These are phyloP conservation scores for Colletotrichum truncatum DNA, from an alignment of 2,329 filamentous ascomycete species.

Conservation along the genomic window DNA sequence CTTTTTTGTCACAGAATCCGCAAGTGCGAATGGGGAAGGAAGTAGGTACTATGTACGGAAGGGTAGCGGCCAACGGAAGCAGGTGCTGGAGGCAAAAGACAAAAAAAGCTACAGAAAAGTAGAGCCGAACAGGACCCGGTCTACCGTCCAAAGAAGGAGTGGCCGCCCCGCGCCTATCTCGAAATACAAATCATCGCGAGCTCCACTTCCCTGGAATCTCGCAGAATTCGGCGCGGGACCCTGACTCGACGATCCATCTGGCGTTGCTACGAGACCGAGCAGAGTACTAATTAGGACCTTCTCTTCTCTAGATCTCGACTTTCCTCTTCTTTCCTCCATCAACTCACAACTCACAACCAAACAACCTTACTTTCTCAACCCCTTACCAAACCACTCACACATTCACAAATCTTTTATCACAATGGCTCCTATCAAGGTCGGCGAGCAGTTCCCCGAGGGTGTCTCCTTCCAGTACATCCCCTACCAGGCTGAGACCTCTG, in stretches of 20 bases:
- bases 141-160: constrained; percentile 15
- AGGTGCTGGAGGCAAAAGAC: not conserved
- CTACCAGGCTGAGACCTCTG: constrained; percentile 73
- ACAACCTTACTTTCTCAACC: constrained; percentile 5
- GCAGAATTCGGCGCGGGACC: constrained; percentile 27
- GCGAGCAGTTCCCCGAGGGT: constrained; percentile 83
- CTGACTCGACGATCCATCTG: constrained; percentile 18
- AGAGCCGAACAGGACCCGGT: not conserved
- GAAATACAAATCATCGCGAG: constrained; percentile 28
- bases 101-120: not conserved
- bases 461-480: constrained; percentile 88
- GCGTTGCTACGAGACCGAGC: not conserved
- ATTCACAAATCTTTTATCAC: no score
- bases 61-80: no score
- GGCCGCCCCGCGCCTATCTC: constrained; percentile 20
- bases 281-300: constrained; percentile 22
- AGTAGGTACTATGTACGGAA: not conserved
- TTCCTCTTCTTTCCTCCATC: not conserved
- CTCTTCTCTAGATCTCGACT: not conserved
- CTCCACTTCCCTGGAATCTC: constrained; percentile 29
- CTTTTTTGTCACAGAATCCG: constrained; percentile 18
- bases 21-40: not conserved
- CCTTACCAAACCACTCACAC: not conserved
- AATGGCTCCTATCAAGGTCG: constrained; percentile 77
- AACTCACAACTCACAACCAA: not conserved